Conservation (phyloP, 495 filamentous ascomycete species). For the Aspergillus ostianus region DNA sequence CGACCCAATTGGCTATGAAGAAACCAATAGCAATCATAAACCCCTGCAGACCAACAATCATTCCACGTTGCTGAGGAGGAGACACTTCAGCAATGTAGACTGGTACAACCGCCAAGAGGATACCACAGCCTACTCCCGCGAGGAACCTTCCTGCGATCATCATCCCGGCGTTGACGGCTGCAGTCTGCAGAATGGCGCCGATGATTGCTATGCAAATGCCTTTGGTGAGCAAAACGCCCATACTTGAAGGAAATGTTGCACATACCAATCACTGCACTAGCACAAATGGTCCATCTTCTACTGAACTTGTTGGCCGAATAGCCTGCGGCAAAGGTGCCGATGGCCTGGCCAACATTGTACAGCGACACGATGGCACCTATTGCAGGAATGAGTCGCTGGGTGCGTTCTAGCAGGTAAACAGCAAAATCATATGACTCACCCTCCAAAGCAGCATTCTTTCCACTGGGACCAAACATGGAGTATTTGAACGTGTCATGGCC, state of each 20-base stretch:
- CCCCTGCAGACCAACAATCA: slow-evolving; percentile 13
- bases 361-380: slow-evolving; percentile 32
- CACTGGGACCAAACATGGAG: slow-evolving; percentile 21
- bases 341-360: slow-evolving; percentile 27
- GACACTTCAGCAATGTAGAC: slow-evolving; percentile 40
- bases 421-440: slow-evolving; percentile 10
- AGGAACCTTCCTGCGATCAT: slow-evolving; percentile 35
- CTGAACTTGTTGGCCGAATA: slow-evolving; percentile 24
- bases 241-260: neutral
- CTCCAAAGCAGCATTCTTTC: slow-evolving; percentile 18
- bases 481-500: slow-evolving; percentile 30
- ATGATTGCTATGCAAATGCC: slow-evolving; percentile 10
- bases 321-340: slow-evolving; percentile 26
- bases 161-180: slow-evolving; percentile 29
- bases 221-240: neutral
- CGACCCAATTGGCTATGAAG: slow-evolving; percentile 13
- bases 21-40: slow-evolving; percentile 16
- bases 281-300: slow-evolving; percentile 28
- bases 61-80: slow-evolving; percentile 25
- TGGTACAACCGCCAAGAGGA: slow-evolving; percentile 27
- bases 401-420: too few relatives aligned
- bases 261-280: slow-evolving; percentile 42
- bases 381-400: neutral
- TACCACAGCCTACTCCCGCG: slow-evolving; percentile 30
- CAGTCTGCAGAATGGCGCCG: slow-evolving; percentile 47